phyloP scores from a whole-genome alignment of 129 eudicot genomes.

The Deinandra increscens region DNA sequence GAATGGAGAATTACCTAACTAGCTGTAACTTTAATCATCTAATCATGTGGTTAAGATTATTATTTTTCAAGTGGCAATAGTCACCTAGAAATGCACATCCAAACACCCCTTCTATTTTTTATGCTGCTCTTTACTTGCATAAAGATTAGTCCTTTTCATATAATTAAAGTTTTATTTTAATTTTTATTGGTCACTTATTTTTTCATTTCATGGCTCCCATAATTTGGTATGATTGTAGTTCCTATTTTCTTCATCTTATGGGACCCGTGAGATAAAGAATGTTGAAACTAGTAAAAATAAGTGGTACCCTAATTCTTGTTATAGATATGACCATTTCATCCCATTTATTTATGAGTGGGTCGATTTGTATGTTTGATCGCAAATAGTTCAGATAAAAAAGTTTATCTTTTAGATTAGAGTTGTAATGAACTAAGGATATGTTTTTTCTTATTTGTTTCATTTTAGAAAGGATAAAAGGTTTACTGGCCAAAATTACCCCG shows the following conservation, averaged over 20 bases:
- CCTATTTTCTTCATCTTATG: background rate
- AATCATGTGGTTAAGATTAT: background rate
- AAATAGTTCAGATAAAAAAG: no score
- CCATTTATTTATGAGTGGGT: background rate
- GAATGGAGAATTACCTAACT: background rate
- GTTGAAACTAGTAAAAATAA: background rate
- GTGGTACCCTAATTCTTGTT: background rate
- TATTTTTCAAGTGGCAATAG: background rate
- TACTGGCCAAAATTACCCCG: background rate
- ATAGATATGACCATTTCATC: background rate
- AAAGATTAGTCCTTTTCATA: background rate
- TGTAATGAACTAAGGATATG: no score
- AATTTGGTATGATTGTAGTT: background rate
- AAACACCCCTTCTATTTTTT: background rate
- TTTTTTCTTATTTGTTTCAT: background rate
- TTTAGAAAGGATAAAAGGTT: background rate
- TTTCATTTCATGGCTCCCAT: constrained; percentile 9
- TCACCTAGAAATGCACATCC: background rate
- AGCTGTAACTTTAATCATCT: background rate
- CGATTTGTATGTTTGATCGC: no score
- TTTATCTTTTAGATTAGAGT: no score
- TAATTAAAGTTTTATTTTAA: background rate
- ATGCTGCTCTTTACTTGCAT: background rate
- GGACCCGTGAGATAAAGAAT: background rate
- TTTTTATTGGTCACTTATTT: background rate